Evolutionary conservation across 2,329 filamentous ascomycete species (phyloP), one percentile per base, ranked within the genome.

Genomic region (Immersiporthe knoxdaviesiana): DNA sequence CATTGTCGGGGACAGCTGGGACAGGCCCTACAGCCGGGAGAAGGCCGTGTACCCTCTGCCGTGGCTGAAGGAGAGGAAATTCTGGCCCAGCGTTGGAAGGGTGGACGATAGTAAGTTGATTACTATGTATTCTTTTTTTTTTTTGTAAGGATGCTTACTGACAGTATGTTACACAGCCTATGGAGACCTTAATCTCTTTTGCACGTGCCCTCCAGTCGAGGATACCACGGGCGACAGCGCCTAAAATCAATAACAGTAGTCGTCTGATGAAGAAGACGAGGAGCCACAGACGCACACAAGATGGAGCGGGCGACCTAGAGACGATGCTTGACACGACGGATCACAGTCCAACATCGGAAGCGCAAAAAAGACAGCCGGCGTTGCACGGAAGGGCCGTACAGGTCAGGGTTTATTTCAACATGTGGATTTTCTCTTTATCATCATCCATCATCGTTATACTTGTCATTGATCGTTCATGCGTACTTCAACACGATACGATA

Each of bases 41-140:
- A 87, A 90, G 81, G 95, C 95, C 0, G 95, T 93, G 0, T 98
- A 97, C 78, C 95, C 95, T 24, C 78, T 97, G 72, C 84, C 89
- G 0, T 97, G 88, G 81, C 81, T 98, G 72, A 87, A 88, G 79
- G 92, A 97, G 87, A 97, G 97, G 91, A 98, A 98, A 85, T 97
- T 97, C 82, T 98, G 95, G 95, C 94, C 95, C 0, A 90, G 84
- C 47, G 93, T 97, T 18, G 93, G 91, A 8, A 87, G 95, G 78
- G 84, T 97, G 27, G 92, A 98, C 78, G 95, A 97, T 84, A 87
- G 92, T 95, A 80, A 85, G 91, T 84, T 64, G 24, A 61, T 27
- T 24, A 16, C 37, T 41, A 32, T 10, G 39, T 39, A n/a, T 6
- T 8, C 16, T 27, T 39, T 67, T 61, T 61, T 32, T 61, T 30